Evolutionary conservation across 345 rosid genomes (phyloP).

Genomic region (Trapa incisa): DNA sequence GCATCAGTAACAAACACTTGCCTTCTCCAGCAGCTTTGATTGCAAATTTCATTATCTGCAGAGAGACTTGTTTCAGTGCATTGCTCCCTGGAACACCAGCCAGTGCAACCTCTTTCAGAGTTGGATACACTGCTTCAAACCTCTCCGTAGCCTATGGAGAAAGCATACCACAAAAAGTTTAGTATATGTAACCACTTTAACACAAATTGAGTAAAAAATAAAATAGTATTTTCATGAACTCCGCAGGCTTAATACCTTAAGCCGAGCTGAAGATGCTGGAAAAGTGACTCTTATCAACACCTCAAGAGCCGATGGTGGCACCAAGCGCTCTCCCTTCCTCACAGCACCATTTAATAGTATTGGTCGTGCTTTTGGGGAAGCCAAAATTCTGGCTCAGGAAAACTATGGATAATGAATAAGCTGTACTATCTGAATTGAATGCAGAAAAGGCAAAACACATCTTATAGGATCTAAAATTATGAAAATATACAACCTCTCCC

Average conservation of each 20-base stretch:
- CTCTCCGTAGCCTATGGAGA: slow-evolving; percentile 52
- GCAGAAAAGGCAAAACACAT: background rate
- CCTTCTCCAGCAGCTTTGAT: slow-evolving; percentile 51
- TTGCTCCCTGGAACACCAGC: slow-evolving; percentile 57
- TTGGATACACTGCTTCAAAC: slow-evolving; percentile 47
- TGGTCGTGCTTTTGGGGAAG: slow-evolving; percentile 44
- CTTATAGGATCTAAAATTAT: background rate
- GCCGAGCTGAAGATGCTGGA: slow-evolving; percentile 36
- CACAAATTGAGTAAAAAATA: slow-evolving; percentile 1
- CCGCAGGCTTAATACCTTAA: slow-evolving; percentile 27
- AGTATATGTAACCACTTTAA: background rate
- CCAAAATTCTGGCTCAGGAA: slow-evolving; percentile 32
- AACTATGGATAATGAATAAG: slow-evolving; percentile 1
- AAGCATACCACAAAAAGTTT: background rate
- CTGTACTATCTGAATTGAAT: background rate
- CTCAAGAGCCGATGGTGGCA: slow-evolving; percentile 54
- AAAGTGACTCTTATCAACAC: slow-evolving; percentile 38
- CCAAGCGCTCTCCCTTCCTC: slow-evolving; percentile 54
- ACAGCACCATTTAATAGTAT: slow-evolving; percentile 47
- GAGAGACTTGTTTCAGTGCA: slow-evolving; percentile 54
- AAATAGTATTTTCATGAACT: background rate
- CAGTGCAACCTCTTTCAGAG: slow-evolving; percentile 50
- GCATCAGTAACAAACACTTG: slow-evolving; percentile 7
- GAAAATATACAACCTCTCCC: slow-evolving; percentile 31
- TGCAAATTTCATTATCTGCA: slow-evolving; percentile 34